phyloP scores from a whole-genome alignment of 2,329 filamentous ascomycete genomes.

The Pyricularia sp. region DNA sequence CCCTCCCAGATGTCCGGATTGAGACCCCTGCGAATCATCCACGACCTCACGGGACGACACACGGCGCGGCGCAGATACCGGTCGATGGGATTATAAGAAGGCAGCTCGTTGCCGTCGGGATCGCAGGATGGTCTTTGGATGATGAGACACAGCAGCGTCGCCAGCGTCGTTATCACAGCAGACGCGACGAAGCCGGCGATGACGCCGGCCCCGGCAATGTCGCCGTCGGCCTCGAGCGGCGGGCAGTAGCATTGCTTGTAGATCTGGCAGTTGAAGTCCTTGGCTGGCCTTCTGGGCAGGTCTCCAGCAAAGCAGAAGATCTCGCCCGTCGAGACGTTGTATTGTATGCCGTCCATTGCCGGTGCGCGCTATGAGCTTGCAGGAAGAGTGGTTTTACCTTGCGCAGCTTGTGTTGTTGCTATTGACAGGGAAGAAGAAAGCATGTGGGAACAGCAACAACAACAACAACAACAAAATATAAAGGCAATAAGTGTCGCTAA shows the following conservation, averaged over 20 bases:
- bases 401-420: no score
- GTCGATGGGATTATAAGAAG: neutral
- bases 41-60: neutral
- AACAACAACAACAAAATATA: no score
- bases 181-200: conserved; percentile 2
- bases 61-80: neutral
- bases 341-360: conserved; percentile 7
- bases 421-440: no score
- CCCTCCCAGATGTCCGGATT: neutral
- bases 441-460: no score
- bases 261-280: neutral
- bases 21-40: neutral
- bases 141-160: neutral
- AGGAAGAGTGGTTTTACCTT: no score
- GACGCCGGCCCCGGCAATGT: no score
- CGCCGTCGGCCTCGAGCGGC: conserved; percentile 8
- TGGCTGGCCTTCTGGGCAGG: neutral
- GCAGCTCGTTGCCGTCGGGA: neutral
- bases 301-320: neutral
- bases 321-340: neutral
- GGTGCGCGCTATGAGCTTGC: no score
- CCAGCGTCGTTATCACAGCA: neutral
- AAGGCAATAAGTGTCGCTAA: no score
- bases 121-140: neutral
- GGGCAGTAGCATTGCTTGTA: conserved; percentile 2